Base-by-base conservation (phyloP, 108 stramenopile genomes). In the Cyclotella choctawhatcheeana region DNA sequence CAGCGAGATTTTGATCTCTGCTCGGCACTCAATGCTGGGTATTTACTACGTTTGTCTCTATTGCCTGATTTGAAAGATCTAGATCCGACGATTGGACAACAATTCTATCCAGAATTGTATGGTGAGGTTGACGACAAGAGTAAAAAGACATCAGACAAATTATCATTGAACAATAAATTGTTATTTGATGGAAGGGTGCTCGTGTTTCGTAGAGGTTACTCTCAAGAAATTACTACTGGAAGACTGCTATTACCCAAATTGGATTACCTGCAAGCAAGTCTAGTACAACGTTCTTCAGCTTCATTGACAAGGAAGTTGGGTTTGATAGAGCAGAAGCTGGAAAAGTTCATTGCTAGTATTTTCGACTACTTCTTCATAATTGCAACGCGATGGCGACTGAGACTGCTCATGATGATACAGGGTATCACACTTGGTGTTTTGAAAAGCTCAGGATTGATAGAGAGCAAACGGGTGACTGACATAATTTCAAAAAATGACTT, bases 211-310 rank as follows among this genome's bases (percentile, higher is more conserved):
- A 60, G 91, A 71, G 93, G 91, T 29, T 94, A 94, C 62, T 80
- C 83, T 4, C 73, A 71, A 45, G 93, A 94, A 73, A 69, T 85
- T 0, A 94, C 89, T 13, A 79, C 68, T 51, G 90, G 87, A 13
- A 72, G 93, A n/a, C 68, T 91, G 13, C 81, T 89, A 0, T 40
- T 88, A 16, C 89, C 86, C 16, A 94, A 94, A 63, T 31, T 94
- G 3, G 91, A 94, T 62, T 94, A 94, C 64, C 60, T 94, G n/a
- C 93, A 94, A 72, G 84, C 91, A 44, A 85, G 74, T 64, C 31
- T 94, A 29, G 89, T 94, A 2, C 89, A 91, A 68, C 58, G 90
- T 44, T 82, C 86, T 13, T 85, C 90, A 13, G 75, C 82, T 21
- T 74, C 68, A 40, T 40, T 88, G 2, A 82, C 74, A 37, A 64